Percentiles rank a stretch among this genome's conserved stretches.
Conservation (phyloP, 306 rosid species). For the Gynostemma pentaphyllum region DNA sequence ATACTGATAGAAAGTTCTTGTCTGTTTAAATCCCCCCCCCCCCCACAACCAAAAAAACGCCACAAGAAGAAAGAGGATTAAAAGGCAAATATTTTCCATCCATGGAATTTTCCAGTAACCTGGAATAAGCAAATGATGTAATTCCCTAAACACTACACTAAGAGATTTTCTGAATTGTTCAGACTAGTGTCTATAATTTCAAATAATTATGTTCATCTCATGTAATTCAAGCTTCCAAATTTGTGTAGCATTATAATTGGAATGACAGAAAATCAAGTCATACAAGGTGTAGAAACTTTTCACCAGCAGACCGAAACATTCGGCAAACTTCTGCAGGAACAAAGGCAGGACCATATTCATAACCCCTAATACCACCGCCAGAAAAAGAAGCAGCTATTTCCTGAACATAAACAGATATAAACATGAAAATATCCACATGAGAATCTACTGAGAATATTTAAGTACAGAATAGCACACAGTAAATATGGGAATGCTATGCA, state of each 20-base stretch:
- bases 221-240: not conserved
- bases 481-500: not conserved
- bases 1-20: not conserved
- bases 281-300: conserved; percentile 80
- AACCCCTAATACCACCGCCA: conserved; percentile 63
- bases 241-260: not conserved
- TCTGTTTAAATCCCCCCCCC: too few species aligned
- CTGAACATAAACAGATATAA: conserved; percentile 37
- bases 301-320: conserved; percentile 64
- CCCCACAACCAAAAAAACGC: conserved; percentile 5
- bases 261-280: conserved; percentile 17
- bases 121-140: not conserved
- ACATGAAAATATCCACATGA: conserved; percentile 10
- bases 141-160: not conserved
- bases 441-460: not conserved
- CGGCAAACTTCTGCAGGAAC: conserved; percentile 79
- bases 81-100: not conserved
- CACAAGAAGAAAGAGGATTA: not conserved
- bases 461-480: conserved; percentile 4
- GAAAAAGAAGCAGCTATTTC: conserved; percentile 82
- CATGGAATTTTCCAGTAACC: not conserved
- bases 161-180: not conserved
- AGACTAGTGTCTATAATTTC: not conserved
- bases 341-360: conserved; percentile 75
- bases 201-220: not conserved